These are phyloP conservation scores for Durio zibethinus DNA, from an alignment of 345 rosid genomes.

Conservation along the genomic window DNA sequence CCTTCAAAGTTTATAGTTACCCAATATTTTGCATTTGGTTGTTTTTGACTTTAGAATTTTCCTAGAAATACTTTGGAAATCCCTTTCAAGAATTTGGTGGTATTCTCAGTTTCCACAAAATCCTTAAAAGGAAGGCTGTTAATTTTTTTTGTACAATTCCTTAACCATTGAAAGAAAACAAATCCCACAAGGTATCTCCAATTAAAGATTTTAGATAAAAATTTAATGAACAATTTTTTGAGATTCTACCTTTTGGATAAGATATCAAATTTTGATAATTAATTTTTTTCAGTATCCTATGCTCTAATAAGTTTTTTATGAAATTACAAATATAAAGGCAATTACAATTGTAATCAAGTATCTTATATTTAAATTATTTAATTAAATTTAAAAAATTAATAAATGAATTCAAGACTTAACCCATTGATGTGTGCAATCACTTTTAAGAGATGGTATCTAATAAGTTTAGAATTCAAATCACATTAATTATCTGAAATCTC, in stretches of 20 bases:
- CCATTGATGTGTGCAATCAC: no score
- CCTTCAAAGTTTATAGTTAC: background rate
- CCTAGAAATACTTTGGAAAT: background rate
- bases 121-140: background rate
- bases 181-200: background rate
- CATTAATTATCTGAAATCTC: no score
- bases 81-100: background rate
- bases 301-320: background rate
- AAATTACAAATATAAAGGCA: no score
- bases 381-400: no score
- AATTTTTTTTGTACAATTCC: background rate
- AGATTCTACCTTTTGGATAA: background rate
- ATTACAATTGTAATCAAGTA: no score
- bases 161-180: background rate
- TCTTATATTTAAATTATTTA: no score
- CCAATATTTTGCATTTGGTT: background rate
- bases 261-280: background rate
- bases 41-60: background rate
- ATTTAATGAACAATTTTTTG: background rate
- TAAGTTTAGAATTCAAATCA: no score
- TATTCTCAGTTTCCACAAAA: background rate
- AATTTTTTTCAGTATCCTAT: background rate
- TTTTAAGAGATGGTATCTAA: no score
- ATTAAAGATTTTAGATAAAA: background rate
- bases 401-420: no score